Base-by-base conservation (phyloP, 805 yeast species). In the Candida andamanensis region DNA sequence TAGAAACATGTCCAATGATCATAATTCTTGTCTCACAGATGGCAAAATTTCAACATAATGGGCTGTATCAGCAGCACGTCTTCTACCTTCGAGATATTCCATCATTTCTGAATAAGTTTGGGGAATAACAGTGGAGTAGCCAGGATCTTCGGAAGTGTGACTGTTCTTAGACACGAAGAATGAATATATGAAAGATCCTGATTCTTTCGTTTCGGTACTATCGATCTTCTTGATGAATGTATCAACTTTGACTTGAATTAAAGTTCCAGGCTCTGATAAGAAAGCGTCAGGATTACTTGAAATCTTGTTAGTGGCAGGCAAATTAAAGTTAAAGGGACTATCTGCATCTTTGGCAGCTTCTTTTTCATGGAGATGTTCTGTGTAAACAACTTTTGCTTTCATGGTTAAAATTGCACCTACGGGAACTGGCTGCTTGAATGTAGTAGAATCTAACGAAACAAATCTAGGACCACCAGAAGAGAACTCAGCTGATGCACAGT, bases 371-470 rank as follows among this genome's bases (percentile, higher is more conserved):
- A 85, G 60, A 45, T 83, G 90, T 52, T 85, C 94, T 3, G 96
- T 86, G 58, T 89, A 86, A 15, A 83, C 85, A 6, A 89, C 85
- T 14, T 80, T 67, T 1, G 97, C 92, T 33, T 76, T 72, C 78
- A 86, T 76, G 42, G 79, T 82, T 38, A 89, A 63, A 6, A 90
- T 95, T 1, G 89, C 78, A 1, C 97, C 97, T 12, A 89, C 96
- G 1, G 97, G 97, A 6, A 89, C 97, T 2, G 97, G 97, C 13
- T 89, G 83, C 49, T 83, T 79, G 69, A 89, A 89, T 15, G 94
- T 83, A 26, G 95, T 86, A 15, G 92, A 81, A 54, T 89, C 97
- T 44, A 89, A 69, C 2, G 95, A 82, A 8, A 86, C 84, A 46
- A 89, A 89, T 52, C 96, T 70, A 26, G 97, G 96, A 39, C 81